Base-by-base conservation (phyloP, 305 asterid genomes). In the Fraxinus sp. region DNA sequence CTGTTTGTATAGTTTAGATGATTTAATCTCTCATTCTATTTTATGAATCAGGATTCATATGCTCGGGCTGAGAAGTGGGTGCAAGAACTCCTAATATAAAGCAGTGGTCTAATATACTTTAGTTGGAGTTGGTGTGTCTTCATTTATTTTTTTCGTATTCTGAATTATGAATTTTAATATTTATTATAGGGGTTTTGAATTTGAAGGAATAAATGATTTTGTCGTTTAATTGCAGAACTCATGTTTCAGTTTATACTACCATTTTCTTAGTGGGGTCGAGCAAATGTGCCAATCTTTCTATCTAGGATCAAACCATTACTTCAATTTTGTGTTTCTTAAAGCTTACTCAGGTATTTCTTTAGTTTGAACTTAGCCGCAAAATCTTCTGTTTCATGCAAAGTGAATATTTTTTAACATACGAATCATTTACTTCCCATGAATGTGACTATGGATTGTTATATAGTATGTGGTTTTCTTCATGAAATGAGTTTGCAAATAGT, bases 21-120 rank as follows among this genome's bases (percentile, higher is more conserved):
- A 33, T 83, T 26, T 76, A 75, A 22, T 39, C 55, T 66, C 24
- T 73, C 32, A 22, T 33, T 77, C 37, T 80, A 66, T 59, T 82
- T 86, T 82, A 49, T 80, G 52, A 59, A 52, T 75, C 80, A 95
- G 98, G 98, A 93, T 81, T 95, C 98, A 0, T 95, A 90, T 88
- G 77, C 86, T 75, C 88, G 91, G 83, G 98, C 98, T 46, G 93
- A 93, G 91, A 95, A 95, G 86, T 95, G 98, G 98, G 98, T 95
- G 86, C 95, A 93, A 88, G 98, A 93, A 89, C 88, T 95, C 78
- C 97, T 93, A 85, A 95, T 33, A 33, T 33, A 33, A 33, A 33
- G 36, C 36, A 33, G 36, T 33, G 36, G 36, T 33, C 5, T 33
- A 4, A 33, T 33, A 33, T 33, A 33, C 36, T 33, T 33, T 33